Evolutionary conservation across 192 early-diverging fungal genomes (phyloP).

Genomic region (Backusella westeae): DNA sequence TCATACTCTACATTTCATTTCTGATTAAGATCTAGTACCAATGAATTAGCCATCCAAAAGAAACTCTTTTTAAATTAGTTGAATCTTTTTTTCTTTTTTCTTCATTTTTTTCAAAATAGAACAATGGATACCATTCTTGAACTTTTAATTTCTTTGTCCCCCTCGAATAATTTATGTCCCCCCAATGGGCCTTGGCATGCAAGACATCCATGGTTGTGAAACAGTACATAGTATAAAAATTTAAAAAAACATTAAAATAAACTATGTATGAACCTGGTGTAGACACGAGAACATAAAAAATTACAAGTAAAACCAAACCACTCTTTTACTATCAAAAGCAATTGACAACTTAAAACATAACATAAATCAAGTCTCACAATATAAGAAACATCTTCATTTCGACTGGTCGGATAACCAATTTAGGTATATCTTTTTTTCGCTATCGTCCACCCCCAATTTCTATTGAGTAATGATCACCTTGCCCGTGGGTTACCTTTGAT

Average conservation of each 20-base stretch:
- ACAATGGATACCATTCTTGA: constrained; percentile 2
- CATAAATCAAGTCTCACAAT: neutral
- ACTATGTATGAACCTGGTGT: neutral
- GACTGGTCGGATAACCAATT: constrained; percentile 2
- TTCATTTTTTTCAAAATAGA: neutral
- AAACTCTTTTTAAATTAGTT: neutral
- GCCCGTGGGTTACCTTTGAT: neutral
- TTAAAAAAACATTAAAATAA: neutral
- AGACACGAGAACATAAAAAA: neutral
- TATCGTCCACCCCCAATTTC: neutral
- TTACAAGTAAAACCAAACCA: neutral
- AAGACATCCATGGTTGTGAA: neutral
- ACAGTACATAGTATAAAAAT: neutral
- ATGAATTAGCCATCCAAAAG: neutral
- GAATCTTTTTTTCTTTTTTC: neutral
- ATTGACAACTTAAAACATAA: neutral
- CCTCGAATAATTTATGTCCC: neutral
- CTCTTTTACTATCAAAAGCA: neutral
- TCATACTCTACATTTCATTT: neutral
- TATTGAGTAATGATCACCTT: neutral
- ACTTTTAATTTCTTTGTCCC: constrained; percentile 2
- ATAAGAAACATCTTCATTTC: constrained; percentile 5
- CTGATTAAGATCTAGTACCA: neutral
- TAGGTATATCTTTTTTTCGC: neutral
- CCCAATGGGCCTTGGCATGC: neutral